Evolutionary conservation across 1,284 basidiomycete genomes (phyloP).

Genomic region (Amylostereum chailletii): DNA sequence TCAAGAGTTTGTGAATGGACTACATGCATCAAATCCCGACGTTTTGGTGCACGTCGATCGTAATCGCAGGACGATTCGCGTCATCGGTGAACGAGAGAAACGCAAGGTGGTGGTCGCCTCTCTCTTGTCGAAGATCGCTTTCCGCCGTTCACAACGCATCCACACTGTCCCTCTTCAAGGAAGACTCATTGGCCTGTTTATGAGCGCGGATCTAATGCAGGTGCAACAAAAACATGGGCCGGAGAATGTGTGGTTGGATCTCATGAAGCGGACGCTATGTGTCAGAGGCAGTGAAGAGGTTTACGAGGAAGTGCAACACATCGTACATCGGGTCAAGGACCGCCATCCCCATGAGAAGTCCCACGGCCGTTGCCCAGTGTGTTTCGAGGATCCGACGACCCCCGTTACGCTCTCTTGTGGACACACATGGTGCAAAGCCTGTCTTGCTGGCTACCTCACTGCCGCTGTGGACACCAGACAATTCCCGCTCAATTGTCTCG

Average conservation of each 20-base stretch:
- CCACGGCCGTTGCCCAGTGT: slow-evolving; percentile 45
- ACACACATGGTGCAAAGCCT: slow-evolving; percentile 56
- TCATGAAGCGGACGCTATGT: slow-evolving; percentile 20
- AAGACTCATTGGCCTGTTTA: slow-evolving; percentile 33
- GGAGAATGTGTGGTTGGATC: slow-evolving; percentile 30
- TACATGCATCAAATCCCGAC: slow-evolving; percentile 28
- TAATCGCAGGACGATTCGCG: slow-evolving; percentile 32
- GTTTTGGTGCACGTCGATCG: slow-evolving; percentile 36
- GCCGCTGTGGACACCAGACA: slow-evolving; percentile 44
- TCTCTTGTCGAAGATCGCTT: slow-evolving; percentile 37
- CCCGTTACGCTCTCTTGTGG: slow-evolving; percentile 51
- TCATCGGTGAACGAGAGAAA: slow-evolving; percentile 37
- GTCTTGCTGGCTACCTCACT: slow-evolving; percentile 46
- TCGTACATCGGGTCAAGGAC: slow-evolving; percentile 25
- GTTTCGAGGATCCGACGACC: slow-evolving; percentile 41
- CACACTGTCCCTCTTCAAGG: slow-evolving; percentile 37
- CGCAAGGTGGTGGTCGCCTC: slow-evolving; percentile 30
- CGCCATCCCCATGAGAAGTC: slow-evolving; percentile 18
- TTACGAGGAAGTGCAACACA: slow-evolving; percentile 29
- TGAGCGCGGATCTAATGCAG: slow-evolving; percentile 30
- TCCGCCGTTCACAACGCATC: slow-evolving; percentile 30
- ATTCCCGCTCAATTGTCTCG: slow-evolving; percentile 67
- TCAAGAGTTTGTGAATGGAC: slow-evolving; percentile 28
- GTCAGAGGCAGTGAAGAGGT: slow-evolving; percentile 27
- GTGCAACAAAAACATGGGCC: slow-evolving; percentile 29